Evolutionary conservation across 2,329 filamentous ascomycete genomes (phyloP).

Genomic region (Aspergillus transmontanensis): DNA sequence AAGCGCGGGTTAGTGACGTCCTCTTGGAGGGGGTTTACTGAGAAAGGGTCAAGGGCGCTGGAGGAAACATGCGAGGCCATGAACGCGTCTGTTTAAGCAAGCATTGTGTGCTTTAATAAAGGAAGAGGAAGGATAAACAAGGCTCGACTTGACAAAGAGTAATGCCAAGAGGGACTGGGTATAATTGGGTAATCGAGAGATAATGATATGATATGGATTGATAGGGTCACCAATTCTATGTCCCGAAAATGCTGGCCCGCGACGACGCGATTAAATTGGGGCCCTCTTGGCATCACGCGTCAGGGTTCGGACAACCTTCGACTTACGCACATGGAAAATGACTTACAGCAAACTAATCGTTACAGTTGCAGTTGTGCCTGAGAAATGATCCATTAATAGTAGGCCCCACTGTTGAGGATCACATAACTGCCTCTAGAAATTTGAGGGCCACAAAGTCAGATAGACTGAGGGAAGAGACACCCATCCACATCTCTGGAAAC

Average conservation of each 20-base stretch:
- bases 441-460: no score
- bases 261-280: conserved; percentile 13
- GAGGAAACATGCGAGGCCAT: conserved; percentile 40
- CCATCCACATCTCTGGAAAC: no score
- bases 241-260: neutral
- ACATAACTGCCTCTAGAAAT: neutral
- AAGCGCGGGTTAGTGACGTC: conserved; percentile 22
- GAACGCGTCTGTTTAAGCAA: conserved; percentile 27
- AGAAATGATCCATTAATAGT: neutral
- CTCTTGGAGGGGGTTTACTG: conserved; percentile 35
- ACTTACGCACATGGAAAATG: neutral
- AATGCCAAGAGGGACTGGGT: neutral
- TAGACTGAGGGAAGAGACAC: no score
- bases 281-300: conserved; percentile 31
- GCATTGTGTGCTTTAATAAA: conserved; percentile 11
- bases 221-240: neutral
- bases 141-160: neutral
- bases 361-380: neutral
- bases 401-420: neutral
- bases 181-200: neutral
- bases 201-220: neutral
- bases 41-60: conserved; percentile 37
- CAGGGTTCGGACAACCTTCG: neutral
- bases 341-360: neutral
- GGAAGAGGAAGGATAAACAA: neutral